Conservation (phyloP, 306 rosid genomes). For the Vigna angularis region DNA sequence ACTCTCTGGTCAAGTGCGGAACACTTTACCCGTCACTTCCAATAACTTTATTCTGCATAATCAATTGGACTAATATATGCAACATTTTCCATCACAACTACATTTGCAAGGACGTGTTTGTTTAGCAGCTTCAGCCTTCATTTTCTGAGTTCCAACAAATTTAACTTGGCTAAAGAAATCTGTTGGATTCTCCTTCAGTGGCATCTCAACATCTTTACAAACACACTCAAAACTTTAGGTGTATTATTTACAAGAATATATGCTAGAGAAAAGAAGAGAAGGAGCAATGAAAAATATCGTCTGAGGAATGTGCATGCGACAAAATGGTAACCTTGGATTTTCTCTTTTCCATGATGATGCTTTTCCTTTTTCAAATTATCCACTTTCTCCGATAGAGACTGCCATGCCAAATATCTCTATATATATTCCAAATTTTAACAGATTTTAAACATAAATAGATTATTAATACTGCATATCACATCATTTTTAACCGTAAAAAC, state of each 20-base stretch:
- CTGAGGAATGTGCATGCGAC: not conserved
- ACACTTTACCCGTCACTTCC: not conserved
- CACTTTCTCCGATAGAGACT: slow-evolving; percentile 35
- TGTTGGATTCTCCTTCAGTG: not conserved
- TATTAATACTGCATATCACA: too few relatives aligned
- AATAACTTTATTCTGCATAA: not conserved
- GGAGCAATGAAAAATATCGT: not conserved
- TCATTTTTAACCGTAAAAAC: too few relatives aligned
- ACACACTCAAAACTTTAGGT: not conserved
- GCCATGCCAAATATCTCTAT: slow-evolving; percentile 16
- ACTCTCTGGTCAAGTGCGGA: not conserved
- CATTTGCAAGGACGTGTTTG: not conserved
- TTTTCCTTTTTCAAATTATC: slow-evolving; percentile 30
- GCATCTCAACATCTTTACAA: not conserved
- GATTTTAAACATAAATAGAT: not conserved
- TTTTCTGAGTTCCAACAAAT: not conserved
- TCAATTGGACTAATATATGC: not conserved
- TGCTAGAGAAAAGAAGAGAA: not conserved
- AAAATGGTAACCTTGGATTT: slow-evolving; percentile 43
- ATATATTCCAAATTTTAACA: not conserved
- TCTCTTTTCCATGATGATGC: slow-evolving; percentile 32
- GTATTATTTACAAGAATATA: not conserved
- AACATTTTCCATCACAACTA: not conserved
- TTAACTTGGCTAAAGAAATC: not conserved
- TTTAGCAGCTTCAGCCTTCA: not conserved